Evolutionary conservation across 2,329 filamentous ascomycete genomes (phyloP), one percentile per base, ranked within the genome.

Genomic region (Sclerotiophoma versabilis): DNA sequence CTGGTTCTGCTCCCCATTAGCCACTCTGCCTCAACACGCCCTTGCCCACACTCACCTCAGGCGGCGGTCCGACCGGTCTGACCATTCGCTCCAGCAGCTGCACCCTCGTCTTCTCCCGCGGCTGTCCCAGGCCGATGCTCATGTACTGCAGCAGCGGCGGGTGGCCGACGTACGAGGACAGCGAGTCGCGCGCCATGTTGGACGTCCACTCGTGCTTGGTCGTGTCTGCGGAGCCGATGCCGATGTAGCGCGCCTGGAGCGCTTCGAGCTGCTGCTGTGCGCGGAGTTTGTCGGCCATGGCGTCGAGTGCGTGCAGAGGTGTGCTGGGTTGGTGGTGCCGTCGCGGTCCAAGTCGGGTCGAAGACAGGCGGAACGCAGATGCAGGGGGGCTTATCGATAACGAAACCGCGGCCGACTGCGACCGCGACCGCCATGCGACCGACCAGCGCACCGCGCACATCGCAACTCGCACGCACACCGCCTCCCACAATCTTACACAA

Each of bases 191-290:
- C 73, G 92, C 86, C 72, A 98, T 93, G 80, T 98, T 99, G 56
- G 90, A 93, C 44, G 89, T 89, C 92, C 93, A 99, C 79, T 99
- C 95, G 87, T 95, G 95, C 76, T 92, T 96, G 22, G 92, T 96
- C 12, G 93, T 98, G 79, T 99, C 95, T 36, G 93, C 91, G 76
- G 97, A 93, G 20, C 95, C 95, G 4, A 95, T 98, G 65, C 95
- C 95, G 69, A 99, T 84, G 81, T 95, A 97, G 71, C 96, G 96
- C 70, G 93, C 89, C 79, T 99, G 95, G 15, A 98, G 90, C 62
- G 92, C 89, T 79, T 99, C 95, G 73, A 99, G 93, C 77, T 99
- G 95, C 78, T 99, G 95, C 68, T 96, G 91, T 9, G 92, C 95
- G 74, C 95, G 93, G 63, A 99, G 90, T 80, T 99, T 99, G 81